Evolutionary conservation across 805 yeast genomes (phyloP).

Genomic region (Candida cerambycidarum): DNA sequence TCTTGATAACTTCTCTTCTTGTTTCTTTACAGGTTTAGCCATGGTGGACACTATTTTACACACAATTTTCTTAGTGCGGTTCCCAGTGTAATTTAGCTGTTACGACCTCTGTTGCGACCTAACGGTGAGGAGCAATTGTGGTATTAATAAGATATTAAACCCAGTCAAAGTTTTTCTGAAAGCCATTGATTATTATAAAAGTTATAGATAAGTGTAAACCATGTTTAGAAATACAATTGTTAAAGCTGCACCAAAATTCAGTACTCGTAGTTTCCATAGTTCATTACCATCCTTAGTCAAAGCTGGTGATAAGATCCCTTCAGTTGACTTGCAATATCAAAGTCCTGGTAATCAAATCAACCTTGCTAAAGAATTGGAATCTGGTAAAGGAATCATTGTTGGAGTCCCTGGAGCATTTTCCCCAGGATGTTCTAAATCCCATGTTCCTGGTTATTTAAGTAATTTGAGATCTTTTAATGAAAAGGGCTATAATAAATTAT

Average conservation of each 20-base stretch:
- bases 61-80: too few relatives aligned
- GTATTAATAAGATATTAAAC: too few relatives aligned
- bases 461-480: constrained; percentile 50
- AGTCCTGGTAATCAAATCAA: constrained; percentile 65
- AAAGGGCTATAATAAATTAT: constrained; percentile 65
- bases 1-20: constrained; percentile 39
- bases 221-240: neutral
- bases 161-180: too few relatives aligned
- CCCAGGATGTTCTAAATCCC: constrained; percentile 72
- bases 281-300: constrained; percentile 22
- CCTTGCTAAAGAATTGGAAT: constrained; percentile 46
- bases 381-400: constrained; percentile 35
- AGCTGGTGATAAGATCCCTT: constrained; percentile 65
- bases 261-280: constrained; percentile 8
- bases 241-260: neutral
- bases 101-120: too few relatives aligned
- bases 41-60: neutral
- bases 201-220: too few relatives aligned
- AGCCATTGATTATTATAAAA: too few relatives aligned
- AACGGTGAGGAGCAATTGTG: neutral
- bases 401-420: constrained; percentile 69
- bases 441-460: constrained; percentile 71
- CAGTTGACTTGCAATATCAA: constrained; percentile 52
- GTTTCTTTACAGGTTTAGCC: constrained; percentile 8
- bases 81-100: too few relatives aligned